Evolutionary conservation across 371 early-diverging fungal genomes (phyloP).

Genomic region (Apophysomyces elegans): DNA sequence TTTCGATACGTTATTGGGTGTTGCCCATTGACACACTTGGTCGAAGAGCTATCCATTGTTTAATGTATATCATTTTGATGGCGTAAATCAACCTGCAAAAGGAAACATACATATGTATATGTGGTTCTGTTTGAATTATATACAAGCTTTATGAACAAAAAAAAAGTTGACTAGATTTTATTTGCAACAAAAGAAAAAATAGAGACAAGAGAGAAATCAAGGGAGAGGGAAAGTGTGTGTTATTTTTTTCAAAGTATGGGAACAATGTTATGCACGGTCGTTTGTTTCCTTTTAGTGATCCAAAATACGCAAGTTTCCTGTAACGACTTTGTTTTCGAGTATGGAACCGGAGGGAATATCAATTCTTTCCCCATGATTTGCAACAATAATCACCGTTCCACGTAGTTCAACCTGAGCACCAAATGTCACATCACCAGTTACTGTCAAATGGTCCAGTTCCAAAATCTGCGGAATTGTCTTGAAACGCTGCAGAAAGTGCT

Average conservation of each 20-base stretch:
- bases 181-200: not conserved
- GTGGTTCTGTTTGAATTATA: too few relatives aligned
- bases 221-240: not conserved
- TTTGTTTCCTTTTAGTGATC: constrained; percentile 58
- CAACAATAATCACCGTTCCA: constrained; percentile 99
- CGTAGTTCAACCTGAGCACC: constrained; percentile 92
- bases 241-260: not conserved
- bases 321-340: constrained; percentile 98
- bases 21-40: too few relatives aligned
- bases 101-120: too few relatives aligned
- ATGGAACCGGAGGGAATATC: constrained; percentile 99
- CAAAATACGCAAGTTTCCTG: constrained; percentile 93
- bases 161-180: not conserved
- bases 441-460: constrained; percentile 98
- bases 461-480: constrained; percentile 95
- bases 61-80: too few relatives aligned
- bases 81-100: too few relatives aligned
- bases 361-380: constrained; percentile 94
- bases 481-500: constrained; percentile 74
- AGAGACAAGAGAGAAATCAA: not conserved
- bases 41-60: too few relatives aligned
- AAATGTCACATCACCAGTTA: constrained; percentile 98
- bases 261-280: not conserved
- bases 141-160: not conserved
- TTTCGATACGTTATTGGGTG: too few relatives aligned